Evolutionary conservation across 192 early-diverging fungal genomes (phyloP), one percentile per base, ranked within the genome.

Genomic region (Coemansia sp.): DNA sequence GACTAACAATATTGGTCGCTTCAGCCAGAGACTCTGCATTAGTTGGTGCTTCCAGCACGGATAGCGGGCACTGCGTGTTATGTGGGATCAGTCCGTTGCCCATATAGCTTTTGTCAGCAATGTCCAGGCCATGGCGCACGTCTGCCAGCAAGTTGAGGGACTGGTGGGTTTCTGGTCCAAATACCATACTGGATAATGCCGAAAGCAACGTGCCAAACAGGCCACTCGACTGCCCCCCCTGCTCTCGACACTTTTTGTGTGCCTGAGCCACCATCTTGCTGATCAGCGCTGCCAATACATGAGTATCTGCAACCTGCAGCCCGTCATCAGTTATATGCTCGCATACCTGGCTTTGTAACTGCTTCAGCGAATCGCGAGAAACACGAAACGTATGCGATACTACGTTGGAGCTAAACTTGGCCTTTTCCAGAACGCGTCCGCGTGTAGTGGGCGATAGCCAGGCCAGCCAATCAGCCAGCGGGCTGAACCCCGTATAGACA

Each of bases 391-490:
- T 65, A 26, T 69, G 62, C 9, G 66, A 65, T 13, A 43, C 59
- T 13, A 76, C 41, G 3, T 57, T 47, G 6, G 58, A 15, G 55
- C 50, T 62, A 16, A 70, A 57, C 19, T 59, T 65, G 10, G 63
- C 62, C 37, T 53, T 57, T 52, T 54, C 57, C 46, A 76, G 37
- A n/a, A 76, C 20, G 36, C 37, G 15, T 3, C 66, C 55, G 12
- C 72, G 66, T 10, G 72, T 69, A 5, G 14, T 60, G 1, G 72
- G 72, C 28, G 72, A 76, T 43, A 76, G 50, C 72, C 72, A 76
- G 0, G 72, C 72, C 12, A 76, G 55, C 72, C 66, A 70, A 18
- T 76, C 67, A 6, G 66, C 72, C 0, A 76, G 6, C 5, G 62
- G 66, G 18, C 49, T 70, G 35, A 65, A 65, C 0, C 59, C 59